Evolutionary conservation across 495 filamentous ascomycete genomes (phyloP).

Genomic region (Aspergillus leporis): DNA sequence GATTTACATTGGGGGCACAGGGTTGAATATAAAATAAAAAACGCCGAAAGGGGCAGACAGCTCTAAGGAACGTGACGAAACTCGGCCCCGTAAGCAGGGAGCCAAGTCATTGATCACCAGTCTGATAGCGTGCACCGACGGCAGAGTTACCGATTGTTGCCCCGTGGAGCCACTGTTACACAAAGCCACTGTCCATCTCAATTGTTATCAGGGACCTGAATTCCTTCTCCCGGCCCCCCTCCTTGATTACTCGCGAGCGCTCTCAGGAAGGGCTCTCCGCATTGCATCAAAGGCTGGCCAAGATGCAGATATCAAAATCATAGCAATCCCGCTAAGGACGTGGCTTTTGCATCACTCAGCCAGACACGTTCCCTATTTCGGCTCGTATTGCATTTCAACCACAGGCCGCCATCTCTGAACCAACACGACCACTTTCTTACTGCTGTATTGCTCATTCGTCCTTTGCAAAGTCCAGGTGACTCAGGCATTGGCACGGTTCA

Average conservation of each 20-base stretch:
- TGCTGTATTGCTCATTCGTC: slow-evolving; percentile 39
- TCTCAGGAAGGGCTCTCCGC: slow-evolving; percentile 50
- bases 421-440: slow-evolving; percentile 34
- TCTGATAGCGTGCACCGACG: slow-evolving; percentile 14
- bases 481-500: slow-evolving; percentile 41
- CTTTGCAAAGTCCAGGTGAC: slow-evolving; percentile 49
- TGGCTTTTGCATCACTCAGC: slow-evolving; percentile 45
- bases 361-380: slow-evolving; percentile 36
- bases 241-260: slow-evolving; percentile 33
- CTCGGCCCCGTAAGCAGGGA: slow-evolving; percentile 17
- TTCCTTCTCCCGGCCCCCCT: slow-evolving; percentile 17
- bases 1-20: slow-evolving; percentile 14
- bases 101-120: slow-evolving; percentile 18
- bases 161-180: slow-evolving; percentile 33
- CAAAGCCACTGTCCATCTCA: slow-evolving; percentile 38
- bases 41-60: slow-evolving; percentile 11
- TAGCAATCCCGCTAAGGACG: slow-evolving; percentile 47
- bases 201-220: slow-evolving; percentile 41
- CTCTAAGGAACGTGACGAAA: slow-evolving; percentile 19
- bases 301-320: slow-evolving; percentile 53
- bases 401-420: slow-evolving; percentile 29
- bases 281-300: slow-evolving; percentile 48
- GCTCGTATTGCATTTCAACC: slow-evolving; percentile 40
- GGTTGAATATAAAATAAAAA: slow-evolving; percentile 7
- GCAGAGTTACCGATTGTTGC: slow-evolving; percentile 12